Percentiles rank a stretch among this genome's conserved stretches.
phyloP scores from a whole-genome alignment of 257 asterid species.

The Solanum verrucosum region DNA sequence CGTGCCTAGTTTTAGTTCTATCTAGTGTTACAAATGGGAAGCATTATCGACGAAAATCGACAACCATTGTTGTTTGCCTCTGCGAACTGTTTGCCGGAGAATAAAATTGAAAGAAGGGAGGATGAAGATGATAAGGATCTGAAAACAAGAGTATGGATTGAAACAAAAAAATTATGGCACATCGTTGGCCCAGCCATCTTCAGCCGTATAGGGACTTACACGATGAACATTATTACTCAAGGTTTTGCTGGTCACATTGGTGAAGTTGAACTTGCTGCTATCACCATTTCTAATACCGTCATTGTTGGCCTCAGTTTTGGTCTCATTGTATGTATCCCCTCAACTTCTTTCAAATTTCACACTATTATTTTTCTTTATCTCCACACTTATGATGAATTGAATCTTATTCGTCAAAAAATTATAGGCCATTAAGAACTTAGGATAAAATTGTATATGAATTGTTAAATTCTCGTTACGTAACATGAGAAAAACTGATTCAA shows the following conservation, averaged over 20 bases:
- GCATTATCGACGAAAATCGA: not conserved
- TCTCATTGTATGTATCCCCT: slow-evolving; percentile 20
- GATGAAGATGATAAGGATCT: not conserved
- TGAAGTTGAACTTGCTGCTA: slow-evolving; percentile 38
- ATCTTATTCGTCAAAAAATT: not conserved
- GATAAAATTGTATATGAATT: not conserved
- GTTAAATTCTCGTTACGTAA: not conserved
- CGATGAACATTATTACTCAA: slow-evolving; percentile 31
- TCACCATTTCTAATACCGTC: slow-evolving; percentile 39
- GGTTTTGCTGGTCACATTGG: slow-evolving; percentile 47
- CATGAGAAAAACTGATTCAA: not conserved
- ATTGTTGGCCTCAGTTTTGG: slow-evolving; percentile 45
- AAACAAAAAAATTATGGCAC: slow-evolving; percentile 30
- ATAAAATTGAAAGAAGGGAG: not conserved
- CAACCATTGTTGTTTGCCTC: not conserved
- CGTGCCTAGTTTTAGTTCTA: not conserved
- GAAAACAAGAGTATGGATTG: slow-evolving; percentile 10
- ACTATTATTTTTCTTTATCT: not conserved
- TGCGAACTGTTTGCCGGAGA: not conserved
- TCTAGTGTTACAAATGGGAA: not conserved
- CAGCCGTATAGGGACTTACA: slow-evolving; percentile 19
- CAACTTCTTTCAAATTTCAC: not conserved
- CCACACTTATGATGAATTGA: not conserved
- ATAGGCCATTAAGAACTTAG: not conserved
- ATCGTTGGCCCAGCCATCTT: slow-evolving; percentile 36